Base-by-base conservation (phyloP, 2,329 filamentous ascomycete species). In the Paraconiothyrium sp. region DNA sequence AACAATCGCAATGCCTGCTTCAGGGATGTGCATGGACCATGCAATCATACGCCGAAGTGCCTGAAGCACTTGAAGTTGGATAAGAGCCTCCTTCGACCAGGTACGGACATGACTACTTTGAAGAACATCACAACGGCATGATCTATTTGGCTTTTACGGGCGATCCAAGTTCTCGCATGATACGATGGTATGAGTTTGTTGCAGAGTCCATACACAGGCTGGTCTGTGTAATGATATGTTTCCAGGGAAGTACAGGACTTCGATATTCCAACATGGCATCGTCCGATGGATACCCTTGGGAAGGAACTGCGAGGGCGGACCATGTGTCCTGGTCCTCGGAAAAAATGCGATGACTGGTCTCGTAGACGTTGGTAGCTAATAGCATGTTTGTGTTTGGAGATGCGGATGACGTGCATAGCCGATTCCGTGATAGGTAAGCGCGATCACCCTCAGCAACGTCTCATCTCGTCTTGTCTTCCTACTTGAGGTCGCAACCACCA, bases 1-100 rank as follows among this genome's bases (percentile, higher is more conserved):
- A 8, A 10, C 1, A 55, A 24, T 9, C 24, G 67, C 22, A 67
- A 69, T 39, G 1, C 20, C 3, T 69, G 65, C 30, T 61, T 66
- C 44, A 16, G n/a, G 16, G 16, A 47, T 1, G 20, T 35, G 11
- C 41, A 57, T 8, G 55, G 37, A 5, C 37, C 20, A n/a, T 67
- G 65, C 27, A 1, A 10, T 1, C 66, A 68, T 34, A 6, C 9
- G 1, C 64, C 64, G 0, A 22, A n/a, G 16, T 67, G 64, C 48
- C 9, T 59, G 55, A 65, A 55, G 37, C 49, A 67, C 9, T 39
- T 63, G 8, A 62, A 65, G 34, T 2, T 63, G 24, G 43, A 51
- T 35, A 27, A n/a, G 14, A 10, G 22, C 11, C 22, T 30, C 30
- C 48, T 54, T 54, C 22, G 51, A 34, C 37, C 22, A n/a, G 41